Conservation (phyloP, 2,329 filamentous ascomycete species). For the Orbilia brochopaga region DNA sequence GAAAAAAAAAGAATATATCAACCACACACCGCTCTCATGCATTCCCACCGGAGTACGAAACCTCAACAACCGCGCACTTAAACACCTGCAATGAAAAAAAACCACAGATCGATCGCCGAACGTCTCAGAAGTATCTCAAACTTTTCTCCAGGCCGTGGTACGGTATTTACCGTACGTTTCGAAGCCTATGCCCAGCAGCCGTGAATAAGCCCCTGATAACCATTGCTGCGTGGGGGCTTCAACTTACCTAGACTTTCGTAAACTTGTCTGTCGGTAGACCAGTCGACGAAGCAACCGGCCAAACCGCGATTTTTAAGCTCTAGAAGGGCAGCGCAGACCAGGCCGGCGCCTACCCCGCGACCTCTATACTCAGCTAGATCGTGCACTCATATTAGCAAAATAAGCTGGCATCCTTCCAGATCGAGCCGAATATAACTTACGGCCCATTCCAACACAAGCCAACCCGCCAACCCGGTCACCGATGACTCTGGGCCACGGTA, state of each 20-base stretch:
- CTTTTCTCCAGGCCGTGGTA: constrained; percentile 42
- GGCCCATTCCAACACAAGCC: constrained; percentile 55
- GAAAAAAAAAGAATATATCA: constrained; percentile 11
- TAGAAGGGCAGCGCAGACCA: constrained; percentile 55
- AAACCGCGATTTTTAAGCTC: constrained; percentile 54
- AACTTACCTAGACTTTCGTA: constrained; percentile 40
- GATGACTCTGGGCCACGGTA: constrained; percentile 55
- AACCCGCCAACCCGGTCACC: constrained; percentile 55
- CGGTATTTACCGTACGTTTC: constrained; percentile 48
- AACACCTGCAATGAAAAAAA: constrained; percentile 14
- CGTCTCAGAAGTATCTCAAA: constrained; percentile 12
- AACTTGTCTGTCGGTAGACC: constrained; percentile 51
- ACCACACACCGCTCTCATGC: constrained; percentile 45
- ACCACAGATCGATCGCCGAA: background rate
- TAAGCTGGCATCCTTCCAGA: background rate
- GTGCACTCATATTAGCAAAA: constrained; percentile 9
- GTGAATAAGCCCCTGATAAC: background rate
- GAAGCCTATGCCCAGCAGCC: constrained; percentile 15
- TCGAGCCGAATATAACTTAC: constrained; percentile 46
- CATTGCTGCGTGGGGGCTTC: background rate
- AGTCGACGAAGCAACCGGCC: constrained; percentile 55
- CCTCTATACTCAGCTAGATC: constrained; percentile 53
- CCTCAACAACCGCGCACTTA: constrained; percentile 15
- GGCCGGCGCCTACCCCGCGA: constrained; percentile 53
- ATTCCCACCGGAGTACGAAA: constrained; percentile 16